A percentile compares a stretch with the other conserved stretches of the same genome.
phyloP scores from a whole-genome alignment of 768 basidiomycete species.

The Phaffia australis region DNA sequence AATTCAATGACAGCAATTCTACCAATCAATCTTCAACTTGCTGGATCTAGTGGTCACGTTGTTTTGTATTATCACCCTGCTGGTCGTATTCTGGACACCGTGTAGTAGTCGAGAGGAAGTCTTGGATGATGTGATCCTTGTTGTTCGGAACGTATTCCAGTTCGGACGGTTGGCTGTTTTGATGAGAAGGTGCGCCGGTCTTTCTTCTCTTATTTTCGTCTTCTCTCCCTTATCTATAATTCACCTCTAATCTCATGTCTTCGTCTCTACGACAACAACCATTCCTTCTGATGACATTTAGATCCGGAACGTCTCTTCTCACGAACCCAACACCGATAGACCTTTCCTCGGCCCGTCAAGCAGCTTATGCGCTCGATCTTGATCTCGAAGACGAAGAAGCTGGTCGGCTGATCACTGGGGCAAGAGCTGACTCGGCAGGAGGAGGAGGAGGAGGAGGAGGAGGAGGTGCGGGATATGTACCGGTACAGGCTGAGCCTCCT shows the following conservation, averaged over 20 bases:
- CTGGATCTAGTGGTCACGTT: slow-evolving; percentile 76
- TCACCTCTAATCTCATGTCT: not conserved
- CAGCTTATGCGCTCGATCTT: slow-evolving; percentile 38
- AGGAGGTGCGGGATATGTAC: not conserved
- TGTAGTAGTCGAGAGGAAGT: slow-evolving; percentile 79
- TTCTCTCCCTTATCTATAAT: not conserved
- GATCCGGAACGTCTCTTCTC: slow-evolving; percentile 42
- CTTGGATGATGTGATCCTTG: slow-evolving; percentile 79
- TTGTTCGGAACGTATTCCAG: slow-evolving; percentile 50
- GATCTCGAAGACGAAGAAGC: slow-evolving; percentile 42
- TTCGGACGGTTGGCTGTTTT: slow-evolving; percentile 85
- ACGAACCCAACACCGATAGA: slow-evolving; percentile 40
- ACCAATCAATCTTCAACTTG: slow-evolving; percentile 79
- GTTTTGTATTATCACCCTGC: slow-evolving; percentile 79
- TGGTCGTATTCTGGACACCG: slow-evolving; percentile 59
- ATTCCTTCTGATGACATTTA: slow-evolving; percentile 7
- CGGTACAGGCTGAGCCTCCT: slow-evolving; percentile 1
- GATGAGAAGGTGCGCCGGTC: slow-evolving; percentile 67
- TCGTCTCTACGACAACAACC: not conserved
- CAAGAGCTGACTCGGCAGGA: not conserved
- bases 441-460: not conserved
- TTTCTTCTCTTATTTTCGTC: not conserved
- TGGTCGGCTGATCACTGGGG: slow-evolving; percentile 6
- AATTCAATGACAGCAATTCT: slow-evolving; percentile 63
- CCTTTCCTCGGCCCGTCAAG: slow-evolving; percentile 38